Percentiles rank a stretch among this genome's conserved stretches.
These are phyloP conservation scores for Zygoascus bituminiphila DNA, from an alignment of 805 yeast species.

Conservation along the genomic window DNA sequence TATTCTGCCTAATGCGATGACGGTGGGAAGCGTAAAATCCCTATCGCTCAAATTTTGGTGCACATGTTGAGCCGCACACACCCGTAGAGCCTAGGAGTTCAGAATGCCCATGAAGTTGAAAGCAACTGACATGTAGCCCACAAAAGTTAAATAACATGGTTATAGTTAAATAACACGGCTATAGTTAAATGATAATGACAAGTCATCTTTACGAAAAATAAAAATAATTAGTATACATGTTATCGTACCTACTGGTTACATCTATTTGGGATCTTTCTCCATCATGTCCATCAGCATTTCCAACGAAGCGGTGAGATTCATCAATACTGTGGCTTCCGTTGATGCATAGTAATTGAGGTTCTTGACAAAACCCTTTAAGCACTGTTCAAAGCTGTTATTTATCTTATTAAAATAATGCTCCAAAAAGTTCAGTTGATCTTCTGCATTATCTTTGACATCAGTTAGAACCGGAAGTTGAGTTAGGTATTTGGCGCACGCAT, in stretches of 20 bases:
- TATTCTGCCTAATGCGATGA: not conserved
- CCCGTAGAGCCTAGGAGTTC: no score
- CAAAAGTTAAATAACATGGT: no score
- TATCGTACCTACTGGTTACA: not conserved
- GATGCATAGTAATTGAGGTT: slow-evolving; percentile 35
- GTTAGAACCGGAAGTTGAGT: not conserved
- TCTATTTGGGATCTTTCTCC: not conserved
- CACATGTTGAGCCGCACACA: not conserved
- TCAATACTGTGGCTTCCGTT: slow-evolving; percentile 35
- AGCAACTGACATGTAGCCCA: no score
- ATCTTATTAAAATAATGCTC: slow-evolving; percentile 24
- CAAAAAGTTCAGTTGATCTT: slow-evolving; percentile 22
- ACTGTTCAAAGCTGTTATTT: slow-evolving; percentile 33
- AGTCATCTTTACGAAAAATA: no score
- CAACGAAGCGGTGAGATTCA: slow-evolving; percentile 36
- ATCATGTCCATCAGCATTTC: slow-evolving; percentile 7
- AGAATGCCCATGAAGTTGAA: no score
- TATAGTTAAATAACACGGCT: no score
- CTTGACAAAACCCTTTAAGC: slow-evolving; percentile 35
- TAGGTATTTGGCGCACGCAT: not conserved
- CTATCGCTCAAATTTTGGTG: not conserved
- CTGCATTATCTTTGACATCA: slow-evolving; percentile 14
- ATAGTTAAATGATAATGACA: no score
- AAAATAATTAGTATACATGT: no score
- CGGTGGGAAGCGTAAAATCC: not conserved